Conservation (phyloP, 768 basidiomycete genomes). For the Nidula microcarpa region DNA sequence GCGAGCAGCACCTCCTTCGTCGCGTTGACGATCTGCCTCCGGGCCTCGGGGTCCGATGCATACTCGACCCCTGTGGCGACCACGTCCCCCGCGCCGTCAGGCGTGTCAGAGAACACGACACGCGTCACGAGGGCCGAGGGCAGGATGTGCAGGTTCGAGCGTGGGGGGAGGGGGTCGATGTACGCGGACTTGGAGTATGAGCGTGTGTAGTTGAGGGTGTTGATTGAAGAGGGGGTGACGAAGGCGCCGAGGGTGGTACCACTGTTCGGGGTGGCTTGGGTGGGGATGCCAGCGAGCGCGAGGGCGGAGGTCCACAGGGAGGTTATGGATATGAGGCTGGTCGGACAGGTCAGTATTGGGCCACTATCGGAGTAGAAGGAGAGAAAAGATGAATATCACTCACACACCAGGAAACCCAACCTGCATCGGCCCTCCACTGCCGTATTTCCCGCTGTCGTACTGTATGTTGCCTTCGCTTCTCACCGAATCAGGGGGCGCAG, state of each 20-base stretch:
- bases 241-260: constrained; percentile 48
- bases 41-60: constrained; percentile 26
- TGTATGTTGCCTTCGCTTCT: constrained; percentile 36
- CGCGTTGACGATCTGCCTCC: constrained; percentile 44
- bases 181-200: constrained; percentile 66
- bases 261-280: constrained; percentile 37
- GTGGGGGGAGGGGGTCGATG: constrained; percentile 56
- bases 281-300: constrained; percentile 37
- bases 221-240: constrained; percentile 57
- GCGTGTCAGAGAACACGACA: constrained; percentile 40
- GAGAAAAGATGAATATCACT: constrained; percentile 11
- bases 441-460: constrained; percentile 41
- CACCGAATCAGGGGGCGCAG: constrained; percentile 36
- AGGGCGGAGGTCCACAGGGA: constrained; percentile 56
- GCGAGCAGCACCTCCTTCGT: constrained; percentile 54
- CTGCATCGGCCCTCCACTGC: constrained; percentile 44
- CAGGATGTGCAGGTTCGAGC: constrained; percentile 56
- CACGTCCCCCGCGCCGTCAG: constrained; percentile 25
- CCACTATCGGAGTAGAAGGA: not conserved
- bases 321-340: constrained; percentile 44
- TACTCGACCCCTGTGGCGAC: constrained; percentile 36
- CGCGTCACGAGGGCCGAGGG: constrained; percentile 52
- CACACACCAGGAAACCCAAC: constrained; percentile 44
- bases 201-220: constrained; percentile 60
- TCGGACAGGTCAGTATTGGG: not conserved